Conservation (phyloP, 345 rosid genomes). For the Eucalyptus erythrocorys region DNA sequence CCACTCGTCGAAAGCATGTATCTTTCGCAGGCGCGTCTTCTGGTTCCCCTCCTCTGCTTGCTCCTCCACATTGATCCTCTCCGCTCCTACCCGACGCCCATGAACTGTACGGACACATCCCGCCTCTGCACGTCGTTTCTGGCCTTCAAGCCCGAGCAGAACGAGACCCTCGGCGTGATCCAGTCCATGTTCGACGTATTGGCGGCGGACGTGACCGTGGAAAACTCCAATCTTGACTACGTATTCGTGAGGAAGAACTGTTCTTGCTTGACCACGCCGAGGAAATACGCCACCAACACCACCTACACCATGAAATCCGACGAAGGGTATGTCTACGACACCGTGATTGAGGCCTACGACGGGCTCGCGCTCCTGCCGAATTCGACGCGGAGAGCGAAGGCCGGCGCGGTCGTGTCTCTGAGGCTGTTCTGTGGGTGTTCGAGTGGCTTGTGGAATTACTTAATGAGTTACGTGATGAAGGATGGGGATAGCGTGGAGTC, state of each 20-base stretch:
- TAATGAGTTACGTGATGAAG: conserved; percentile 76
- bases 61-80: not conserved
- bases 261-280: conserved; percentile 54
- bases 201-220: conserved; percentile 49
- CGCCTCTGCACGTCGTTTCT: conserved; percentile 78
- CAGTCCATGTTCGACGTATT: conserved; percentile 89
- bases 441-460: conserved; percentile 89
- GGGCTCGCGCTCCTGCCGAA: conserved; percentile 66
- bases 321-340: conserved; percentile 42
- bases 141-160: conserved; percentile 59
- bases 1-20: not conserved
- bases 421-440: conserved; percentile 92
- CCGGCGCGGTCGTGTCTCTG: conserved; percentile 62
- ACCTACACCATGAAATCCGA: conserved; percentile 68
- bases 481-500: conserved; percentile 80
- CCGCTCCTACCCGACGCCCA: conserved; percentile 36
- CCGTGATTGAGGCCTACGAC: conserved; percentile 53
- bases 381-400: conserved; percentile 33
- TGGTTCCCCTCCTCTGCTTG: conserved; percentile 1
- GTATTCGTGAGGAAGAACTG: conserved; percentile 75
- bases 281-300: conserved; percentile 57
- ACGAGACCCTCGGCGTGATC: conserved; percentile 52
- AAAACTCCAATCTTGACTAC: conserved; percentile 33
- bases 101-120: conserved; percentile 76
- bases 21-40: not conserved